Evolutionary conservation across 2,329 filamentous ascomycete species (phyloP), one percentile per base, ranked within the genome.

Genomic region (Verticillium zaregamsianum): DNA sequence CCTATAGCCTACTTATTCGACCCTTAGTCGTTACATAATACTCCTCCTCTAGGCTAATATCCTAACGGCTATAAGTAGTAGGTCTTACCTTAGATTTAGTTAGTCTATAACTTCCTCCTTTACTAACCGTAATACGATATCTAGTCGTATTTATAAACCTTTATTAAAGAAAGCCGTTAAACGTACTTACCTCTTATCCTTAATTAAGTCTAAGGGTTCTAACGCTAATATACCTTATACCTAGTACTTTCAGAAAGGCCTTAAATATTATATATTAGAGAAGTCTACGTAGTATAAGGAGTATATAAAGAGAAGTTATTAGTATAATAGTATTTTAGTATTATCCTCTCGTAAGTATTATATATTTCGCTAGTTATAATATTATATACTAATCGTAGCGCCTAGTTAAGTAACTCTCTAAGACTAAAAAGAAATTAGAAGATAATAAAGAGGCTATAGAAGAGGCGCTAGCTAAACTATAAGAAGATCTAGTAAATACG

Each of bases 31-130:
- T 59, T 33, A 17, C 17, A 49, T 33, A 32, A 49, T 32, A 32
- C 25, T n/a, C 9, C 28, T 15, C n/a, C 25, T 28, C 15, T 45
- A 58, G 12, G 23, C 37, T 45, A 28, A 37, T 31, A 35, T 25
- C 31, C 25, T 55, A 55, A 55, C 33, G 33, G 28, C 58, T 59
- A 58, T 63, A 59, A 55, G 28, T 40, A 40, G 15, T 40, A 40
- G 12, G 37, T 17, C 32, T 9, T 33, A 33, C 32, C 32, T 12
- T 15, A 6, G 15, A 12, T 45, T n/a, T 45, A 45, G 39, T 45
- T 6, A 15, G 5, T 9, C 32, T 33, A 33, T 33, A 33, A 9
- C 32, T 9, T 33, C 5, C 32, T 33, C 9, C 32, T 9, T 39
- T 39, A 39, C 35, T 39, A 39, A 39, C 35, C 14, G 14, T 39